These are phyloP conservation scores for Boletus vermiculosoides DNA, from an alignment of 768 basidiomycete species.

Conservation along the genomic window DNA sequence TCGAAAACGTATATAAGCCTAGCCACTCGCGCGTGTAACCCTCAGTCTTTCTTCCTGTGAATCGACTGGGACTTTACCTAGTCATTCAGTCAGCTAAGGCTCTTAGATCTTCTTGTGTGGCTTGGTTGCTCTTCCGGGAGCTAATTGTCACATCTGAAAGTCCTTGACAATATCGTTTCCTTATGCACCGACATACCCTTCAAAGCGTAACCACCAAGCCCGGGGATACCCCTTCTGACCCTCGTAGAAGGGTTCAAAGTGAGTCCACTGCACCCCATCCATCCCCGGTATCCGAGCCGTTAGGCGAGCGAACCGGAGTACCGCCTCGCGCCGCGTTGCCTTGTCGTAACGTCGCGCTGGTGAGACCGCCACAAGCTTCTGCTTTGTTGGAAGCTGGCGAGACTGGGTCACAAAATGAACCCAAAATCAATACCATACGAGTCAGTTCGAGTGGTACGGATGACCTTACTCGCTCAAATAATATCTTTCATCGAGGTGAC, in stretches of 20 bases:
- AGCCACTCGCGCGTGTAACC: no score
- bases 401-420: background rate
- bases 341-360: background rate
- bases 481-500: background rate
- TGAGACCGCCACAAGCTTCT: background rate
- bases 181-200: no score
- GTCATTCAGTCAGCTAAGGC: background rate
- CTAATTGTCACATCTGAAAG: no score
- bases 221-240: no score
- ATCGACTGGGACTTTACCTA: background rate
- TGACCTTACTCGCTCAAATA: background rate
- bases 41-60: background rate
- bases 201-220: no score
- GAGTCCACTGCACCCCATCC: background rate
- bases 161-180: no score
- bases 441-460: background rate
- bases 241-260: no score
- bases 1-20: no score
- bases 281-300: background rate
- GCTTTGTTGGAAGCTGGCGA: background rate
- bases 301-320: background rate
- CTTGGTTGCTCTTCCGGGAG: no score
- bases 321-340: background rate
- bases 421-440: no score
- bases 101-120: no score